phyloP scores from a whole-genome alignment of 2,329 filamentous ascomycete species.

The Paecilomyces dactylethromorphus region DNA sequence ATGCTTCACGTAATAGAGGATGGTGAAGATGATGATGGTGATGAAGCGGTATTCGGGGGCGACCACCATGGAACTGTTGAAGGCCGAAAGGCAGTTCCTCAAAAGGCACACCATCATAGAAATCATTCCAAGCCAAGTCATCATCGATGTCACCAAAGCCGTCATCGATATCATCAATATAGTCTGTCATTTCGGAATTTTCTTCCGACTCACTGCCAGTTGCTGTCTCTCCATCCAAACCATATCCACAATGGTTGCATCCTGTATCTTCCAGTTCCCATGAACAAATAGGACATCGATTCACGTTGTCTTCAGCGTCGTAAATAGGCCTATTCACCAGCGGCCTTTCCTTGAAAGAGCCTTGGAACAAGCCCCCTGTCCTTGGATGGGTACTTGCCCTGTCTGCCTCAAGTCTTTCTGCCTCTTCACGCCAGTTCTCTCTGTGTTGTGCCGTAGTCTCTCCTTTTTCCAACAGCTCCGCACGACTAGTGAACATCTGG shows the following conservation, averaged over 20 bases:
- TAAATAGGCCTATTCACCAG: conserved; percentile 37
- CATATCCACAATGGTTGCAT: conserved; percentile 52
- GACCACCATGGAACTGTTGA: conserved; percentile 8
- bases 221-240: conserved; percentile 37
- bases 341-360: conserved; percentile 43
- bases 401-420: conserved; percentile 53
- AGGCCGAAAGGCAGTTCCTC: conserved; percentile 9
- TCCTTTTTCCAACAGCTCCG: conserved; percentile 55
- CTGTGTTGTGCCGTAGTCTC: conserved; percentile 58
- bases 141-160: conserved; percentile 24
- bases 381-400: conserved; percentile 45
- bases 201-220: conserved; percentile 34
- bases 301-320: conserved; percentile 54
- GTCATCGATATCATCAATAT: conserved; percentile 23
- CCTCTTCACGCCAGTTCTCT: conserved; percentile 53
- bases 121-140: conserved; percentile 13
- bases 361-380: conserved; percentile 57
- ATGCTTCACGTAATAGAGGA: not conserved
- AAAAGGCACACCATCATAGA: conserved; percentile 7
- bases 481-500: conserved; percentile 53
- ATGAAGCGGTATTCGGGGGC: not conserved
- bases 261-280: conserved; percentile 55
- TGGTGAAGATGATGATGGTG: conserved; percentile 2
- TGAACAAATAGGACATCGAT: conserved; percentile 56
- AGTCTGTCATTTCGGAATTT: conserved; percentile 38